Evolutionary conservation across 805 yeast species (phyloP).

Genomic region (Zygosaccharomyces bailii): DNA sequence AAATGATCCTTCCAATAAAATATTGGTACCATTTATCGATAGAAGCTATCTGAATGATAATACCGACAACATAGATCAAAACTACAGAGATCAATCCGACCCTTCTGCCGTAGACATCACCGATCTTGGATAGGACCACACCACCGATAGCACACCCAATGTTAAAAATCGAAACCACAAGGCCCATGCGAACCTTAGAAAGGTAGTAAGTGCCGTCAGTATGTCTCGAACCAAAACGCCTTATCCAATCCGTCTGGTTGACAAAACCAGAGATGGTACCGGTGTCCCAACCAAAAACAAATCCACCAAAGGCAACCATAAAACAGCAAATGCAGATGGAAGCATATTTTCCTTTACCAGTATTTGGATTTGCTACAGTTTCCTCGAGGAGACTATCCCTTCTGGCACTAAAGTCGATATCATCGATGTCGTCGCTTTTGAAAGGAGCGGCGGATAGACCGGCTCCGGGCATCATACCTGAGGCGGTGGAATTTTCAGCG

Average conservation of each 20-base stretch:
- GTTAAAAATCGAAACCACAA: constrained; percentile 51
- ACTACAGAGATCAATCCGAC: constrained; percentile 56
- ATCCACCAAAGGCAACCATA: constrained; percentile 70
- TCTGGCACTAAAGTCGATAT: too few relatives aligned
- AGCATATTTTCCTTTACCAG: constrained; percentile 15
- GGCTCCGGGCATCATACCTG: too few relatives aligned
- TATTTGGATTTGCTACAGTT: constrained; percentile 17
- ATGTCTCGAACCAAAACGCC: constrained; percentile 26
- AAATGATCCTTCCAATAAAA: constrained; percentile 62
- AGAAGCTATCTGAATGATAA: constrained; percentile 63
- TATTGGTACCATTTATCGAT: constrained; percentile 62
- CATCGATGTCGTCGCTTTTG: too few relatives aligned
- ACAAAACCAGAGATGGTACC: constrained; percentile 78
- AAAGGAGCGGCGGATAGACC: too few relatives aligned
- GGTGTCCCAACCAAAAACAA: constrained; percentile 76
- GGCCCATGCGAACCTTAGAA: constrained; percentile 30
- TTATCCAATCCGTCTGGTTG: constrained; percentile 37
- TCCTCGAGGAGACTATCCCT: constrained; percentile 20
- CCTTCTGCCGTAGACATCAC: constrained; percentile 66
- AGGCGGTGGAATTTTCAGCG: too few relatives aligned
- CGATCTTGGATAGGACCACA: constrained; percentile 52
- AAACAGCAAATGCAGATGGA: constrained; percentile 29
- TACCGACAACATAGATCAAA: constrained; percentile 63
- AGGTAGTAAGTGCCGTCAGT: constrained; percentile 24
- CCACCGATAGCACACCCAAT: constrained; percentile 79